Percentiles rank a stretch among this genome's conserved stretches.
Conservation (phyloP, 2,329 filamentous ascomycete species). For the Xylariomycetidae sp. region DNA sequence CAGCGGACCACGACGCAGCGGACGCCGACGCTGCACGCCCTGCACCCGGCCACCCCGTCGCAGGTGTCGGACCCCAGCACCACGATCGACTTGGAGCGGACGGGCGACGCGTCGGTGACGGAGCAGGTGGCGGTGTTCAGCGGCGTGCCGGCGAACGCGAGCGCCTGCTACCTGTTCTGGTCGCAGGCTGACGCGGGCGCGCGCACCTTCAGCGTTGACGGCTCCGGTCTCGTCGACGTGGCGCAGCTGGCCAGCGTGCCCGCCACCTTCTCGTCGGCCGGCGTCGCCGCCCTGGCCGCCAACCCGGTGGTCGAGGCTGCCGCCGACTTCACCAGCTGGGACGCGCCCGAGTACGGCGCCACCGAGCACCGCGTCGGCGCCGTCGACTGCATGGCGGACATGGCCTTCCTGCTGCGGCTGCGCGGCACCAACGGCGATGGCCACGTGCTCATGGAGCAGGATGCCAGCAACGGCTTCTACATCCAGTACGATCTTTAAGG, state of each 20-base stretch:
- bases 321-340: constrained; percentile 2
- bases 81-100: constrained; percentile 7
- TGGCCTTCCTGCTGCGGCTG: neutral
- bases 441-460: neutral
- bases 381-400: neutral
- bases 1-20: too few species aligned
- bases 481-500: too few species aligned
- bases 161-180: constrained; percentile 25
- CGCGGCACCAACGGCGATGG: neutral
- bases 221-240: constrained; percentile 18
- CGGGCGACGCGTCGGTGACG: constrained; percentile 12
- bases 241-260: constrained; percentile 16
- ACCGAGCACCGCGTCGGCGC: neutral
- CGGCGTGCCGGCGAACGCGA: constrained; percentile 23
- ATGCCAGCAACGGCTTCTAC: neutral
- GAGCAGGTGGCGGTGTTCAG: constrained; percentile 29
- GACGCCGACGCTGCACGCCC: too few species aligned
- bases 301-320: neutral
- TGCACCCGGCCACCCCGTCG: too few species aligned
- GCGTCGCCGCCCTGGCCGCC: neutral
- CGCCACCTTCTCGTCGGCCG: neutral
- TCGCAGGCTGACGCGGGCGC: constrained; percentile 29
- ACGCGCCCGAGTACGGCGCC: constrained; percentile 1
- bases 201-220: constrained; percentile 31
- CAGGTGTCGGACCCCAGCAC: too few species aligned